Percentiles rank a stretch among this genome's conserved stretches.
Conservation (phyloP, 148 eudicot genomes). For the Persicaria tinctoria region DNA sequence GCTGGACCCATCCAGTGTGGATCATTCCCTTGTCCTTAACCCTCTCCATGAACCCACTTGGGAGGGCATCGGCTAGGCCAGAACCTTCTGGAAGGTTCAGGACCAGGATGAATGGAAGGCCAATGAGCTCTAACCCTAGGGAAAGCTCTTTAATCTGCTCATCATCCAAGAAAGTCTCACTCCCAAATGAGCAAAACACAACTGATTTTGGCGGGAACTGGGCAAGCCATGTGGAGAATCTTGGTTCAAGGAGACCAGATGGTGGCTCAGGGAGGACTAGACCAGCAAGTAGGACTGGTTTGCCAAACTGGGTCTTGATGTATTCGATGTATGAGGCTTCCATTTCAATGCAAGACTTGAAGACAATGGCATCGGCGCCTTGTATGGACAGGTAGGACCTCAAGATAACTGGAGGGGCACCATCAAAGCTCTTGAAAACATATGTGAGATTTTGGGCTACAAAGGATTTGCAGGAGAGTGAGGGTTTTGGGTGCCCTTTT, state of each 20-base stretch:
- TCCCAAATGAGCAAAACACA: conserved; percentile 44
- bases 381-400: not conserved
- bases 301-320: conserved; percentile 22
- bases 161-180: conserved; percentile 37
- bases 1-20: conserved; percentile 51
- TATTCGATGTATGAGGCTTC: conserved; percentile 38
- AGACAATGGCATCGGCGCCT: conserved; percentile 26
- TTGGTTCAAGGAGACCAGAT: conserved; percentile 22
- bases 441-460: conserved; percentile 29
- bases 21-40: conserved; percentile 32
- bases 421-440: conserved; percentile 34
- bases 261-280: conserved; percentile 26
- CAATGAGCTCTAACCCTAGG: conserved; percentile 40
- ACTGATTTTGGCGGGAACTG: conserved; percentile 33
- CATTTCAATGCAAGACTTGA: conserved; percentile 33
- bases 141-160: conserved; percentile 37
- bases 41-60: conserved; percentile 35
- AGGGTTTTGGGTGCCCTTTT: conserved; percentile 33
- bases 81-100: conserved; percentile 24
- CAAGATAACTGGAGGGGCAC: conserved; percentile 13
- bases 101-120: conserved; percentile 41
- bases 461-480: conserved; percentile 18
- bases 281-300: conserved; percentile 34
- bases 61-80: conserved; percentile 23
- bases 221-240: conserved; percentile 29